phyloP scores from a whole-genome alignment of 306 rosid species.

The Citrullus amarus region DNA sequence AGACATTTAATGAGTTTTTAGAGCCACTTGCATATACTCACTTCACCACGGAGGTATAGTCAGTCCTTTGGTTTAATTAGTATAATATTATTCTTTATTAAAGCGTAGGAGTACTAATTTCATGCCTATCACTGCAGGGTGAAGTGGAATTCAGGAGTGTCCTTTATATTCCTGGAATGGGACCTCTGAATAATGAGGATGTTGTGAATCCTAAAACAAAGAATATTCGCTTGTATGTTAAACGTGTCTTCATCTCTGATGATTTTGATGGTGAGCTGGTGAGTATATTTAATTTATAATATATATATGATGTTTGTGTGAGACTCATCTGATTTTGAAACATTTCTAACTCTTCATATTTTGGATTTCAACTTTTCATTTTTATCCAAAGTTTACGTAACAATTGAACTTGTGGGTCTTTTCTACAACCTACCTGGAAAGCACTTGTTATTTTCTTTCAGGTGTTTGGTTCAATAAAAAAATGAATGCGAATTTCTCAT shows the following conservation, averaged over 20 bases:
- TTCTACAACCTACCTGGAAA: background rate
- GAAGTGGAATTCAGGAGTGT: slow-evolving; percentile 94
- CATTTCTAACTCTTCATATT: background rate
- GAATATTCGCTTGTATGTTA: slow-evolving; percentile 80
- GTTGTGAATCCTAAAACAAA: slow-evolving; percentile 87
- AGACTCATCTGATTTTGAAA: background rate
- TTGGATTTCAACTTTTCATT: background rate
- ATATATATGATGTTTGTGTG: background rate
- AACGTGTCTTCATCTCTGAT: slow-evolving; percentile 94
- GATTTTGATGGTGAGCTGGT: slow-evolving; percentile 99
- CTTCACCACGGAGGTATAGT: slow-evolving; percentile 83
- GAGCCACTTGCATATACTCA: slow-evolving; percentile 83
- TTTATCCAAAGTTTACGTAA: background rate
- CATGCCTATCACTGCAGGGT: slow-evolving; percentile 46
- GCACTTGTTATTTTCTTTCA: background rate
- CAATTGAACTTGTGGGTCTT: background rate
- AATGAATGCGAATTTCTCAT: background rate
- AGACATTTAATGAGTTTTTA: slow-evolving; percentile 75
- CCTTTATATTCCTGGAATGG: slow-evolving; percentile 94
- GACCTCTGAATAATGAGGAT: slow-evolving; percentile 92
- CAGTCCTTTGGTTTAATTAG: background rate
- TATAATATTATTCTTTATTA: background rate
- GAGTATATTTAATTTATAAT: slow-evolving; percentile 17
- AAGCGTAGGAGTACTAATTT: background rate
- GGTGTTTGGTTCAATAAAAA: background rate